Percentiles rank a stretch among this genome's conserved stretches.
These are phyloP conservation scores for Paspalum notatum DNA, from an alignment of 176 grass and related monocot genomes.

Conservation along the genomic window DNA sequence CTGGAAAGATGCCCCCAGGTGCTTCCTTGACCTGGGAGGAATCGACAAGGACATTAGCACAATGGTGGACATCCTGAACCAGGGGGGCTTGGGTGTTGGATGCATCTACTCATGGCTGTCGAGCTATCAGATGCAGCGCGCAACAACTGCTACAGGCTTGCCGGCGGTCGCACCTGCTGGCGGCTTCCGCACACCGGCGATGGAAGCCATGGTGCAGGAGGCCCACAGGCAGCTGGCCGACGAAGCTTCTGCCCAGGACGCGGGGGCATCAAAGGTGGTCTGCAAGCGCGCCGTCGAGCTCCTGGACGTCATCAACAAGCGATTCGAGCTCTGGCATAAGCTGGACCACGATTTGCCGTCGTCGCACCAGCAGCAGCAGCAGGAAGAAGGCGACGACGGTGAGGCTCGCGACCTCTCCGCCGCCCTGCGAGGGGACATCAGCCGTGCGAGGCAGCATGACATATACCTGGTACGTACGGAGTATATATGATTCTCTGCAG, in stretches of 20 bases:
- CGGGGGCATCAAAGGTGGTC: background rate
- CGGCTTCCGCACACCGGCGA: conserved; percentile 1
- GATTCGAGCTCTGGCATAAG: conserved; percentile 12
- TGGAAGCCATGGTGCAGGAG: background rate
- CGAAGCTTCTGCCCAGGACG: background rate
- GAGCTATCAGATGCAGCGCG: conserved; percentile 15
- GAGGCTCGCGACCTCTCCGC: background rate
- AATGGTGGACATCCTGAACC: background rate
- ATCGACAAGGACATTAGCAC: background rate
- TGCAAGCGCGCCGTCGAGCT: conserved; percentile 17
- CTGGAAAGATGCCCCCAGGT: background rate
- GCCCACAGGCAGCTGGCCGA: background rate
- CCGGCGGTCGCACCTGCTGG: background rate
- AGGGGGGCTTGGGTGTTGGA: background rate
- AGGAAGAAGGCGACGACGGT: background rate
- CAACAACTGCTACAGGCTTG: background rate
- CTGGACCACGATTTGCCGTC: background rate
- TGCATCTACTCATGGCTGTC: conserved; percentile 11
- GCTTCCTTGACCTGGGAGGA: conserved; percentile 4
- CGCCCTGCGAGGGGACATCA: background rate
- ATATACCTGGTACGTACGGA: background rate
- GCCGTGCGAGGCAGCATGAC: background rate
- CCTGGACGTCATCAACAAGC: background rate
- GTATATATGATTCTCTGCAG: too few species aligned
- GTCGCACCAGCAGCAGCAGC: background rate